Base-by-base conservation (phyloP, 2,329 filamentous ascomycete genomes). In the Sclerotinia glacialis region DNA sequence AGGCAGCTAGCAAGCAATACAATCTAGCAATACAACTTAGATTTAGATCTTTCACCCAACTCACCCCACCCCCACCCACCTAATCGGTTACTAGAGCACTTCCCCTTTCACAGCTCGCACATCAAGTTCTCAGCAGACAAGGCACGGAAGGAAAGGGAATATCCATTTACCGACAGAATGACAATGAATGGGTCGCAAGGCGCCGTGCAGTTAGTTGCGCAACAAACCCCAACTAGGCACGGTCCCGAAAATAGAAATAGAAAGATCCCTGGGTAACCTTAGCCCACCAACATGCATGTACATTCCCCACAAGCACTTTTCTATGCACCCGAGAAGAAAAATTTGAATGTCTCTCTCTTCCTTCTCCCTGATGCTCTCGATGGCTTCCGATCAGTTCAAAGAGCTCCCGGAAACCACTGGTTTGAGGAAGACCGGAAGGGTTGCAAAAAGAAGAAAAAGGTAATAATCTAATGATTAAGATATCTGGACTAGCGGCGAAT, bases 401-500 rank as follows among this genome's bases (percentile, higher is more conserved):
- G 16, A 18, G 6, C 5, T 14, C 11, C 16, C n/a, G 9, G 1
- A 8, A 28, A 18, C 3, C 2, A 11, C n/a, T 21, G 31, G 40
- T 7, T 5, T 44, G 23, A 1, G 3, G n/a, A 26, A 6, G 18
- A 7, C 26, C 21, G 3, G 14, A 21, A 14, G 5, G 14, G 12
- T 3, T n/a, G 26, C 26, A 31, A 34, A 59, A 9, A 9, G 1
- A 1, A 37, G n/a, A n/a, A n/a, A n/a, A n/a, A n/a, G n/a, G n/a
- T n/a, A n/a, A n/a, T n/a, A n/a, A n/a, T n/a, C n/a, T n/a, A n/a
- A n/a, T n/a, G n/a, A n/a, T n/a, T n/a, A n/a, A n/a, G n/a, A n/a
- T n/a, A n/a, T n/a, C n/a, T n/a, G 54, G 37, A 56, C 54, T 56
- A 56, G 54, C 53, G 54, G 54, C 54, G 54, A 56, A 56, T 56